These are phyloP conservation scores for Lactarius evosmus DNA, from an alignment of 768 basidiomycete species.

Conservation along the genomic window DNA sequence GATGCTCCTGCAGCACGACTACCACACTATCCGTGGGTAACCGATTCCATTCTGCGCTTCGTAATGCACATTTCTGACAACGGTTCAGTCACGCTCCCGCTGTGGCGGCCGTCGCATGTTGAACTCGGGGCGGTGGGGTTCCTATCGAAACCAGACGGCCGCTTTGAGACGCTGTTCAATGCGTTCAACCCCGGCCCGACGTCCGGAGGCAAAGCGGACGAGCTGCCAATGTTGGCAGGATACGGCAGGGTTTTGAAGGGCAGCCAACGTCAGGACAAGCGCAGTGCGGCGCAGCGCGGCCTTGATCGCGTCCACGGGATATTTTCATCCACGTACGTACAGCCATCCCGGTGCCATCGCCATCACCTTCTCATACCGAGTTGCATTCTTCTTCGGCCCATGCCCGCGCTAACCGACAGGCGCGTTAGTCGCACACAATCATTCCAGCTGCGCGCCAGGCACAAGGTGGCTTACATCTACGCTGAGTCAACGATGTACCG, in stretches of 20 bases:
- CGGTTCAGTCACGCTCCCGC: slow-evolving; percentile 44
- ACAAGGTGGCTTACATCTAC: slow-evolving; percentile 63
- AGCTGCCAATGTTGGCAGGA: slow-evolving; percentile 57
- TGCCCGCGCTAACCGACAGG: slow-evolving; percentile 32
- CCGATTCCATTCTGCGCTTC: neutral
- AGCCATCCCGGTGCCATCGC: neutral
- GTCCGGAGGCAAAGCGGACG: slow-evolving; percentile 41
- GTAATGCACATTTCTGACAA: neutral
- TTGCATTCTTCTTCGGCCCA: neutral
- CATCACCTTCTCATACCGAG: neutral
- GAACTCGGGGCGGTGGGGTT: slow-evolving; percentile 74
- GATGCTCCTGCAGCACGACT: slow-evolving; percentile 60
- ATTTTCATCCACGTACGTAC: slow-evolving; percentile 34
- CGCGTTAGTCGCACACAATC: slow-evolving; percentile 51
- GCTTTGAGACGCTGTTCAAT: slow-evolving; percentile 72
- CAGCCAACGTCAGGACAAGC: slow-evolving; percentile 52
- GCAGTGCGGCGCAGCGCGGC: slow-evolving; percentile 56
- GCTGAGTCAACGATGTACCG: slow-evolving; percentile 68
- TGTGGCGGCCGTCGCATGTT: slow-evolving; percentile 67
- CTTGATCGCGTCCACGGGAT: slow-evolving; percentile 52
- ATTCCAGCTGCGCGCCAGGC: slow-evolving; percentile 59
- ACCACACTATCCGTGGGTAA: slow-evolving; percentile 60
- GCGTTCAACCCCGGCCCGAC: slow-evolving; percentile 53
- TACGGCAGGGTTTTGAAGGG: slow-evolving; percentile 57
- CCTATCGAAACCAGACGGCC: slow-evolving; percentile 60